Evolutionary conservation across 768 basidiomycete genomes (phyloP), one percentile per base, ranked within the genome.

Genomic region (Scleroderma bovista): DNA sequence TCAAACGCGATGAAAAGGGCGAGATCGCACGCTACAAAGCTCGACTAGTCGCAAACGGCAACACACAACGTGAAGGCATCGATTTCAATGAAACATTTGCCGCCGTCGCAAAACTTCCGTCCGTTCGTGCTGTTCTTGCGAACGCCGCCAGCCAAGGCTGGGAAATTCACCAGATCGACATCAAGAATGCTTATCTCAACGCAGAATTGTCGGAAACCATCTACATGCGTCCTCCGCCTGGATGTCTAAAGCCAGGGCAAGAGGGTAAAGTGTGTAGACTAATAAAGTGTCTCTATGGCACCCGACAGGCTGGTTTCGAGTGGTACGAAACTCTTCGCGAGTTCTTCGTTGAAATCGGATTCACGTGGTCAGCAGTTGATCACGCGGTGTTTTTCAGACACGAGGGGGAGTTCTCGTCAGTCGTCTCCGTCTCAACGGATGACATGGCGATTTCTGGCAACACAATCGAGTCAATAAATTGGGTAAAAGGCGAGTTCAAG

Each of bases 11-110:
- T 9, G 17, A 47, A 26, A 23, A 47, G 7, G 40, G 51, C 6
- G 8, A 17, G 0, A 13, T 47, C 0, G 16, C 31, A 2, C 22
- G 33, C 2, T 52, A 42, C 48, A 70, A 71, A 47, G 70, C 65
- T 10, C 39, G 66, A 12, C 54, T 74, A 11, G 68, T 72, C 2
- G 70, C 66, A 3, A 62, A 68, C 47, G 69, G 74, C 2, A 69
- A 60, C 52, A 54, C 55, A 10, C 72, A 74, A 51, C 44, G 57
- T 1, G 51, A 64, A 15, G 69, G 69, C 4, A 44, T 68, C 3
- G 64, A 72, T 50, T 74, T 59, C 53, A 53, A 61, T 38, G 65
- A 69, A 44, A 70, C 62, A 0, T 69, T 60, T 51, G 56, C 69
- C 20, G 65, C 69, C 1, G 62, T 64, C 9, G 56, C 59, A 8